These are phyloP conservation scores for Carex littledalei DNA, from an alignment of 176 grass and related monocot species.

Conservation along the genomic window DNA sequence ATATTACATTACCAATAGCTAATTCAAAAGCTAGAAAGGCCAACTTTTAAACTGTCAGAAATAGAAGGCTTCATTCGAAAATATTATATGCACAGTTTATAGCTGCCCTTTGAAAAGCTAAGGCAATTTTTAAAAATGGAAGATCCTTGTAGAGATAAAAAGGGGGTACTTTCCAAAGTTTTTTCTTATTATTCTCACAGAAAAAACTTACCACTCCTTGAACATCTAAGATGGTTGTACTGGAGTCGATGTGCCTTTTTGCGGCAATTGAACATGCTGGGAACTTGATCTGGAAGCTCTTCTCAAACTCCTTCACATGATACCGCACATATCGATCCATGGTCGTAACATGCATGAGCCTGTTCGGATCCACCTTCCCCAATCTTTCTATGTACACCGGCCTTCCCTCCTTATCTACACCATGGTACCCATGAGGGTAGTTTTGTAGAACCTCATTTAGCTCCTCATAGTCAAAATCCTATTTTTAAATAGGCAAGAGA, in stretches of 20 bases:
- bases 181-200: background rate
- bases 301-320: conserved; percentile 93
- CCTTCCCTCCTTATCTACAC: conserved; percentile 84
- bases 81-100: background rate
- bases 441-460: conserved; percentile 76
- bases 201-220: conserved; percentile 74
- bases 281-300: conserved; percentile 83
- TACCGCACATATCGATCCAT: conserved; percentile 91
- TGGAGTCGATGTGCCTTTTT: conserved; percentile 87
- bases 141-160: background rate
- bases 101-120: background rate
- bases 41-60: background rate
- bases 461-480: conserved; percentile 82
- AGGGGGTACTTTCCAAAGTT: background rate
- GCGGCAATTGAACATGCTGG: conserved; percentile 92
- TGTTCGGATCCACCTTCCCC: conserved; percentile 84
- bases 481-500: background rate
- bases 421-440: conserved; percentile 98
- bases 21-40: background rate
- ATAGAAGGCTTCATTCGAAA: background rate
- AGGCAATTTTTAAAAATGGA: background rate
- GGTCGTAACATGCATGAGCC: conserved; percentile 89
- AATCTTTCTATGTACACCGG: conserved; percentile 98
- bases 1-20: background rate
- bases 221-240: conserved; percentile 91